phyloP scores from a whole-genome alignment of 2,329 filamentous ascomycete genomes.

The Zasmidium cellare region DNA sequence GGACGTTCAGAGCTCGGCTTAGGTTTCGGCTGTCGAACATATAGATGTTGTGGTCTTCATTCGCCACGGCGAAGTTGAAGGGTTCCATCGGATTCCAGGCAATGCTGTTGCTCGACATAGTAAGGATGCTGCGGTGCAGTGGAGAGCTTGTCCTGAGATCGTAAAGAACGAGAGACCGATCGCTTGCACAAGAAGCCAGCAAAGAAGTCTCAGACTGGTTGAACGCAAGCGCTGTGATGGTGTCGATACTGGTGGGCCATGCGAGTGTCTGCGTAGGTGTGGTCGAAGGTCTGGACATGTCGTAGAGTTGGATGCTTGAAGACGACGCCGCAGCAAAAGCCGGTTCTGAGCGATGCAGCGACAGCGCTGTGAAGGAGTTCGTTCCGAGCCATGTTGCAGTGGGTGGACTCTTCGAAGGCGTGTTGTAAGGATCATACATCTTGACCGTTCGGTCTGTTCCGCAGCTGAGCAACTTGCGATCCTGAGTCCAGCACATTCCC shows the following conservation, averaged over 20 bases:
- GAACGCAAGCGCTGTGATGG: slow-evolving; percentile 83
- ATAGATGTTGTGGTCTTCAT: slow-evolving; percentile 90
- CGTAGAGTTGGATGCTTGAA: slow-evolving; percentile 81
- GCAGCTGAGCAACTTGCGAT: slow-evolving; percentile 82
- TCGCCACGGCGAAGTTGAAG: slow-evolving; percentile 90
- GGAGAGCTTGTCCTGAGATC: slow-evolving; percentile 86
- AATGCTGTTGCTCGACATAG: slow-evolving; percentile 78
- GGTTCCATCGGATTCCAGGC: slow-evolving; percentile 97
- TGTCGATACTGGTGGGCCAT: slow-evolving; percentile 88
- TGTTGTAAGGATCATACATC: slow-evolving; percentile 85
- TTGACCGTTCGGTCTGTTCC: slow-evolving; percentile 85
- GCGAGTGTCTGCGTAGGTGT: slow-evolving; percentile 77
- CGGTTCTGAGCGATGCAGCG: slow-evolving; percentile 76
- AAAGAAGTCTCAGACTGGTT: slow-evolving; percentile 94
- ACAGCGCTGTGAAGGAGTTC: slow-evolving; percentile 78
- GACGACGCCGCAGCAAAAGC: slow-evolving; percentile 77
- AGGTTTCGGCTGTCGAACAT: slow-evolving; percentile 95
- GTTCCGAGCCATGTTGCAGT: slow-evolving; percentile 81
- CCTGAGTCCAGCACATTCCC: slow-evolving; percentile 83
- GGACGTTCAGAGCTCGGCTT: slow-evolving; percentile 80
- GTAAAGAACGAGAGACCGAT: slow-evolving; percentile 86
- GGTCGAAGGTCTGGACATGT: slow-evolving; percentile 73
- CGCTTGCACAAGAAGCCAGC: slow-evolving; percentile 79
- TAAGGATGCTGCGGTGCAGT: slow-evolving; percentile 76
- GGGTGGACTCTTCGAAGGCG: slow-evolving; percentile 66